Evolutionary conservation across 768 basidiomycete genomes (phyloP), one percentile per base, ranked within the genome.

Genomic region (Tulasnella sp.): DNA sequence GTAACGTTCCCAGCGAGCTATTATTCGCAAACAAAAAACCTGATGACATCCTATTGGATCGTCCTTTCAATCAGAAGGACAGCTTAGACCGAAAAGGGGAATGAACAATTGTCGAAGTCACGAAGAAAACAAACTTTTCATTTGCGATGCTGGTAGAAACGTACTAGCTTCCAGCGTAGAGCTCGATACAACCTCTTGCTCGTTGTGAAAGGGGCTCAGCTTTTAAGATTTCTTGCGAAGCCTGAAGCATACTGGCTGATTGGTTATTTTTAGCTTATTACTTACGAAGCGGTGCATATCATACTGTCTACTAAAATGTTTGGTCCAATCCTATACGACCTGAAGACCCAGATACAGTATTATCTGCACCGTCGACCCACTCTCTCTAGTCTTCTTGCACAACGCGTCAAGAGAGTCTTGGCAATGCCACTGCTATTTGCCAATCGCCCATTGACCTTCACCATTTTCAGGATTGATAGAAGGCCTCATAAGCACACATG

Each of bases 291-390:
- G 7, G 72, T 74, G n/a, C 78, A 78, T 2, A 77, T 79, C 0
- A 76, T 75, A 17, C 77, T 81, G 79, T 98, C 96, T 19, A 98
- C 82, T 11, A 99, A 81, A 11, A 99, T 77, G 79, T 95, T 97
- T 12, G 90, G 88, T 0, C 96, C 96, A 26, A 90, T 87, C 69
- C 87, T 82, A 75, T 91, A 90, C 0, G 96, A 95, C 0, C 97
- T 97, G 80, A 98, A 95, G 26, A 91, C 88, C 94, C 94, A 95
- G 3, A 95, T 85, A 68, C n/a, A n/a, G n/a, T n/a, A n/a, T 81
- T 84, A 67, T 94, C 90, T 0, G 81, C 83, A 12, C 93, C 78
- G 44, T 86, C 87, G 4, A 78, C 80, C 97, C 96, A 99, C 75
- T 98, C 94, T 1, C 82, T 3, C 91, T 91, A 3, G 84, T 87